Base-by-base conservation (phyloP, 2,329 filamentous ascomycete genomes). In the Conoideocrella luteorostrata region DNA sequence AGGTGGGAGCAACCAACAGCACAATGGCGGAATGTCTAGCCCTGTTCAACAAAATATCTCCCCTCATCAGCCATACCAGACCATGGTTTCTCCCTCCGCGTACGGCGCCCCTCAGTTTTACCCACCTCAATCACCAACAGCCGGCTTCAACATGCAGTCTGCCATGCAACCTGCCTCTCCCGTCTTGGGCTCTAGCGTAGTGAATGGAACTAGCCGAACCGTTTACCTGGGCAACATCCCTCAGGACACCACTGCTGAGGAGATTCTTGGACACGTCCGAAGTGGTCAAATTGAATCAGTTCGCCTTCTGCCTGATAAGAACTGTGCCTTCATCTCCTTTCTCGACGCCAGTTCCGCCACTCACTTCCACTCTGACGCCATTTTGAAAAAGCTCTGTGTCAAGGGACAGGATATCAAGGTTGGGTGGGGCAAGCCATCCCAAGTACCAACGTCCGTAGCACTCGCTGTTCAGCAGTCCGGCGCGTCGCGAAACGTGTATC, bases 221-320 rank as follows among this genome's bases (percentile, higher is more conserved):
- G 93, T 98, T 34, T 98, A 98, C 61, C 73, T 98, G 41, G 93
- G 93, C 51, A 98, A 98, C 66, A 97, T 98, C 47, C 93, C 93
- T n/a, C 87, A 90, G 21, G 93, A 98, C 70, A 98, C 93, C 7
- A 84, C 87, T 39, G 91, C 93, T 7, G 93, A 98, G 69, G 93
- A 98, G 69, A 95, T 98, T 51, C 73, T 98, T 44, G 86, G 90
- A 51, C 93, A 98, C 60, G 93, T 98, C 47, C 82, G 93, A 51
- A 97, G 93, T 66, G 93, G 93, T 20, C 93, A 97, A 64, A 97
- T 98, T 58, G 93, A 98, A 72, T 97, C 93, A n/a, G 93, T 98
- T 42, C 86, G 93, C 56, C 78, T 98, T 52, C 75, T 98, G 44
- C 88, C 91, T 20, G 93, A 98, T 70, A 98, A 97, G 87, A 98